Conservation (phyloP, 768 basidiomycete species). For the Auriscalpium microsporum region DNA sequence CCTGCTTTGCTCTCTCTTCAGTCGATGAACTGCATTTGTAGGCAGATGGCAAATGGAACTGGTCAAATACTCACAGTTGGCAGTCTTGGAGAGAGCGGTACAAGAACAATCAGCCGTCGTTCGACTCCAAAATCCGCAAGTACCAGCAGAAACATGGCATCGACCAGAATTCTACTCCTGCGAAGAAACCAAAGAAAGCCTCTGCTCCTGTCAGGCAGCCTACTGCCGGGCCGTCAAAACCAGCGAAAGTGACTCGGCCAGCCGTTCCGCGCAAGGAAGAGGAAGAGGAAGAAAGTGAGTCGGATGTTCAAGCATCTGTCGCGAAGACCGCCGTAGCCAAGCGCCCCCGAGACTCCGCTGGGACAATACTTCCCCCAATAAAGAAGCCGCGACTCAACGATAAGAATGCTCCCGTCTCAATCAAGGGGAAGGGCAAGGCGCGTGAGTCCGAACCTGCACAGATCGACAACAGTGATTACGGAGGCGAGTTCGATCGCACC, state of each 20-base stretch:
- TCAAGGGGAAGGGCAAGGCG: neutral
- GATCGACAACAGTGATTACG: neutral
- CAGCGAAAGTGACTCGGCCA: too few species aligned
- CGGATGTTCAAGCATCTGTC: too few species aligned
- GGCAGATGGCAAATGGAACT: constrained; percentile 38
- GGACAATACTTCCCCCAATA: neutral
- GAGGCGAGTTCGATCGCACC: neutral
- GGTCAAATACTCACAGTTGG: constrained; percentile 45
- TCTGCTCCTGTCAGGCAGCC: neutral
- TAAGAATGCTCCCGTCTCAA: neutral
- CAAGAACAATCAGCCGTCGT: constrained; percentile 31
- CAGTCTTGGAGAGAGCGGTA: constrained; percentile 63
- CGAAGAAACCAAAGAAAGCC: neutral
- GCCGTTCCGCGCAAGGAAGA: neutral
- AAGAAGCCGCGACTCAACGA: neutral
- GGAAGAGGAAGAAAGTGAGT: neutral
- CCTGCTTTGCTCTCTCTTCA: neutral
- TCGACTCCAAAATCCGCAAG: constrained; percentile 34
- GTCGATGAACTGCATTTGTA: constrained; percentile 16
- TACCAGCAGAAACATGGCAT: constrained; percentile 30
- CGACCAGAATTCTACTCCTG: neutral
- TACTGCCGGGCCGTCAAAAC: too few species aligned
- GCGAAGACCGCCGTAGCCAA: neutral
- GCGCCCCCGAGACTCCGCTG: neutral
- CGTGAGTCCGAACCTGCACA: neutral